A percentile compares a stretch with the other conserved stretches of the same genome.
phyloP scores from a whole-genome alignment of 108 stramenopile genomes.

The Skeletonema potamos region DNA sequence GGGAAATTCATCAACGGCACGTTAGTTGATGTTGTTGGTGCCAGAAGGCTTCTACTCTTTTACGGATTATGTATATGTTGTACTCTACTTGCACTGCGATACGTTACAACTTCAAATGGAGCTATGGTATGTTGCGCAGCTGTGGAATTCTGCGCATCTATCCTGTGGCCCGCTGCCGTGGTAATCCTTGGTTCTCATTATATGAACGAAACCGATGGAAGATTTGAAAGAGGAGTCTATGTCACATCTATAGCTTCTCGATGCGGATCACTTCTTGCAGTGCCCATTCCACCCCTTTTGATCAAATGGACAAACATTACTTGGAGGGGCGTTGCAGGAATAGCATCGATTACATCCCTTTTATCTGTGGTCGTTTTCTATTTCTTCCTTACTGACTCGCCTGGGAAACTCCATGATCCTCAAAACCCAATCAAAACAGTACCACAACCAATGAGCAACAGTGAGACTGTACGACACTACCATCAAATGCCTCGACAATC shows the following conservation, averaged over 20 bases:
- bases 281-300: constrained; percentile 58
- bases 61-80: constrained; percentile 51
- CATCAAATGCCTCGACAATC: constrained; percentile 2
- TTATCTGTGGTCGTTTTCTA: constrained; percentile 53
- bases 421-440: constrained; percentile 68
- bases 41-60: constrained; percentile 53
- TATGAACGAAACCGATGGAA: constrained; percentile 32
- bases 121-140: constrained; percentile 64
- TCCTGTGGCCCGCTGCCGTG: constrained; percentile 72
- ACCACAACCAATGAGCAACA: constrained; percentile 7
- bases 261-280: constrained; percentile 69
- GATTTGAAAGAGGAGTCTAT: constrained; percentile 73
- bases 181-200: constrained; percentile 79
- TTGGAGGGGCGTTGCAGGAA: constrained; percentile 64
- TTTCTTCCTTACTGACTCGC: constrained; percentile 65
- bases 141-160: constrained; percentile 71
- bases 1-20: constrained; percentile 82
- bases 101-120: constrained; percentile 33
- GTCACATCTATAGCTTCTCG: constrained; percentile 70
- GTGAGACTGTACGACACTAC: neutral
- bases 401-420: constrained; percentile 61
- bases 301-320: constrained; percentile 42
- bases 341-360: constrained; percentile 56
- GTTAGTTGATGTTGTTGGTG: constrained; percentile 70
- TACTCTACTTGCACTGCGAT: constrained; percentile 52